Percentiles rank a stretch among this genome's conserved stretches.
Conservation (phyloP, 169 alveolate genomes). For the Plasmodium sp. region DNA sequence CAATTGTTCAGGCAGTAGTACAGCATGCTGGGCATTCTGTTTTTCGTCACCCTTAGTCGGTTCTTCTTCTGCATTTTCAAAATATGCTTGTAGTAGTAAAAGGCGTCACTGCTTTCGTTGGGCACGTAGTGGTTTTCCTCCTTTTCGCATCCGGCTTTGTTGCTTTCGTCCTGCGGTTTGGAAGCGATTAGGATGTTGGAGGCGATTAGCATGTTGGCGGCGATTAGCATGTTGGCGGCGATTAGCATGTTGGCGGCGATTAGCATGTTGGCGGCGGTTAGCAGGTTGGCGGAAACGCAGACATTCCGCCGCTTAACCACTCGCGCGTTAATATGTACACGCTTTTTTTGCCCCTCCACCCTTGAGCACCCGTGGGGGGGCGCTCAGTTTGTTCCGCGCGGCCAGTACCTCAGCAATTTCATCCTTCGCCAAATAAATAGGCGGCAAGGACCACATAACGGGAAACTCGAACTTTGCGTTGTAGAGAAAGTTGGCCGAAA, state of each 20-base stretch:
- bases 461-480: conserved; percentile 39
- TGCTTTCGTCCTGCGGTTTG: conserved; percentile 31
- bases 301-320: background rate
- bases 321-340: background rate
- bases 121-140: conserved; percentile 44
- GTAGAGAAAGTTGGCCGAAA: conserved; percentile 47
- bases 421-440: conserved; percentile 37
- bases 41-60: conserved; percentile 64
- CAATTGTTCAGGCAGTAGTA: conserved; percentile 72
- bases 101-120: conserved; percentile 65
- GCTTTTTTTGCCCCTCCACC: background rate
- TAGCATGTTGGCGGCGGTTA: background rate
- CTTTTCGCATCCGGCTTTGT: conserved; percentile 6
- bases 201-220: background rate
- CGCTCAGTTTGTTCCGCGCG: background rate
- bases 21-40: conserved; percentile 67
- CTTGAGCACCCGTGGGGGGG: background rate
- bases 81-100: conserved; percentile 56
- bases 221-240: background rate
- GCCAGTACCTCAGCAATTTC: conserved; percentile 40
- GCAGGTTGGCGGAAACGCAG: background rate
- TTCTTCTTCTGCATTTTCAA: conserved; percentile 33
- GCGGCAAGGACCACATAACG: conserved; percentile 43
- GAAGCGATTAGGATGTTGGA: no score
- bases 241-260: background rate